Conservation (phyloP, 2,329 filamentous ascomycete species). For the Neonectria punicea region DNA sequence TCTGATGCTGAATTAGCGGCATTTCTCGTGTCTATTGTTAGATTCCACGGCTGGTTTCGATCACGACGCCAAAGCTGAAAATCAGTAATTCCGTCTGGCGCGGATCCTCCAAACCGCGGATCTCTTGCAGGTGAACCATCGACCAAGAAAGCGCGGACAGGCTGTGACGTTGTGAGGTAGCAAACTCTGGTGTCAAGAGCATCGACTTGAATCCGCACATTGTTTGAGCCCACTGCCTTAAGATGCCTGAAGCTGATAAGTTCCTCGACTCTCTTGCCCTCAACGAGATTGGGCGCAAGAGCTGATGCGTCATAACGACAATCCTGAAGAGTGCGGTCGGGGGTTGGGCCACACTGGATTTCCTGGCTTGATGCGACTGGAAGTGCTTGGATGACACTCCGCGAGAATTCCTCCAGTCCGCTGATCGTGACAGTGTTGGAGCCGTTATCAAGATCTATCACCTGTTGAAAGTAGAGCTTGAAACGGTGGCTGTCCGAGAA, state of each 20-base stretch:
- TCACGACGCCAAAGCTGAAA: slow-evolving; percentile 85
- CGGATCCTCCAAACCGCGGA: slow-evolving; percentile 72
- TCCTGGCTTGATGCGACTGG: slow-evolving; percentile 75
- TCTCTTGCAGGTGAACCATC: slow-evolving; percentile 68
- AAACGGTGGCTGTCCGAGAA: slow-evolving; percentile 83
- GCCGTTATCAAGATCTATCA: slow-evolving; percentile 79
- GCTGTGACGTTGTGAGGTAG: slow-evolving; percentile 75
- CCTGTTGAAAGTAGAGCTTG: slow-evolving; percentile 89
- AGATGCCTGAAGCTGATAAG: slow-evolving; percentile 71
- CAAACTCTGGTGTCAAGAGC: slow-evolving; percentile 84
- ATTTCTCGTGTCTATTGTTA: slow-evolving; percentile 53
- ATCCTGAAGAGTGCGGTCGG: slow-evolving; percentile 60
- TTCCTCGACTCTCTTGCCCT: slow-evolving; percentile 54
- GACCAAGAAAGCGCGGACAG: slow-evolving; percentile 73
- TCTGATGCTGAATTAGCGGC: neutral
- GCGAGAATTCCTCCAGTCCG: slow-evolving; percentile 75
- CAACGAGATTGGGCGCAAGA: slow-evolving; percentile 70
- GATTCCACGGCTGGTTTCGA: slow-evolving; percentile 80
- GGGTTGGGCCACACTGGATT: slow-evolving; percentile 61
- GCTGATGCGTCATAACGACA: slow-evolving; percentile 76
- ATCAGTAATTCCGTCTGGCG: slow-evolving; percentile 69
- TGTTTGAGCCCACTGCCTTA: slow-evolving; percentile 51
- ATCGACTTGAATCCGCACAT: slow-evolving; percentile 71
- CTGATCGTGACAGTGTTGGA: slow-evolving; percentile 74
- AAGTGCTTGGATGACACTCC: slow-evolving; percentile 72